Evolutionary conservation across 2,329 filamentous ascomycete genomes (phyloP).

Genomic region (Hypoxylon sp.): DNA sequence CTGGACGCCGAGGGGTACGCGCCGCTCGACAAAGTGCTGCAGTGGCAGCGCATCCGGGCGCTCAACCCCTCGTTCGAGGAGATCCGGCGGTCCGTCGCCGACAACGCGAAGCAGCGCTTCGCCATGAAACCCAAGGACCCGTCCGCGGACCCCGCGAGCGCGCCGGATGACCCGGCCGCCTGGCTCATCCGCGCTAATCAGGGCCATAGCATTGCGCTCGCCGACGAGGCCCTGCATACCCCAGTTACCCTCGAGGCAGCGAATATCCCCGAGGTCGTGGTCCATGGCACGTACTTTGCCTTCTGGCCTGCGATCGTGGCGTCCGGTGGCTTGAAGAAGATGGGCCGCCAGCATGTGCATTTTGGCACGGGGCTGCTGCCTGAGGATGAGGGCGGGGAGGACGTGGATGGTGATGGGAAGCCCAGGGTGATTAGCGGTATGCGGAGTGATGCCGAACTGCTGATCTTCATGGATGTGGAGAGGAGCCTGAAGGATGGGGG

Average conservation of each 20-base stretch:
- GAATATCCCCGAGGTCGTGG: conserved; percentile 75
- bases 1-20: conserved; percentile 74
- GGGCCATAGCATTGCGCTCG: conserved; percentile 86
- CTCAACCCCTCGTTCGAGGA: conserved; percentile 83
- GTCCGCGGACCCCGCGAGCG: conserved; percentile 44
- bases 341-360: conserved; percentile 91
- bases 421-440: conserved; percentile 80
- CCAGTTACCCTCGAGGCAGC: conserved; percentile 73
- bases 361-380: conserved; percentile 82
- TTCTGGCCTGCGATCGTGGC: conserved; percentile 82
- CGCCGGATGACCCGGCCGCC: conserved; percentile 67
- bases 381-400: conserved; percentile 44
- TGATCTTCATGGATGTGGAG: conserved; percentile 83
- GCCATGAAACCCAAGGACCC: conserved; percentile 73
- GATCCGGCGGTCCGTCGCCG: conserved; percentile 76
- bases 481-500: conserved; percentile 72
- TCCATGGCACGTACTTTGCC: conserved; percentile 91
- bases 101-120: conserved; percentile 94
- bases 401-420: conserved; percentile 25
- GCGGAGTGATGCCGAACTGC: conserved; percentile 80
- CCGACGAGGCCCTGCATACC: conserved; percentile 78
- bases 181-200: conserved; percentile 96
- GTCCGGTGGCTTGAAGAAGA: conserved; percentile 83
- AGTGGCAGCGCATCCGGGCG: conserved; percentile 72
- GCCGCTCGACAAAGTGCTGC: conserved; percentile 69